Conservation (phyloP, 495 filamentous ascomycete genomes). For the Extremus antarcticus region DNA sequence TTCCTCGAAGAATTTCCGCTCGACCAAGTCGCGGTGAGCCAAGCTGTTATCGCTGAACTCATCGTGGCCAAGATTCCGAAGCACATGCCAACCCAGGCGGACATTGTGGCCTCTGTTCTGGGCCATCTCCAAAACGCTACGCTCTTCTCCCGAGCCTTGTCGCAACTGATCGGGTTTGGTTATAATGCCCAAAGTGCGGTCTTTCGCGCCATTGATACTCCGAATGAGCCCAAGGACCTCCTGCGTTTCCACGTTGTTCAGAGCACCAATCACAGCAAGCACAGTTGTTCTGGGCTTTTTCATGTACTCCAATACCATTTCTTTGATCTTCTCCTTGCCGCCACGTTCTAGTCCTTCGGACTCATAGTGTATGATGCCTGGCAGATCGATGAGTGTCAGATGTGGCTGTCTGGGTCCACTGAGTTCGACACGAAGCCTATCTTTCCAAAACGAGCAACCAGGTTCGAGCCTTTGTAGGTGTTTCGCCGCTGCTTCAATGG, state of each 20-base stretch:
- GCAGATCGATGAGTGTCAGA: constrained; percentile 19
- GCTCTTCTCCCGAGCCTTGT: constrained; percentile 20
- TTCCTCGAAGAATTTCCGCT: neutral
- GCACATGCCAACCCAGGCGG: constrained; percentile 27
- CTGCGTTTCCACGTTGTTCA: constrained; percentile 22
- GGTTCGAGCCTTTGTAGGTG: neutral
- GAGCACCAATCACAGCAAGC: constrained; percentile 23
- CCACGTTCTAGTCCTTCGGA: constrained; percentile 4
- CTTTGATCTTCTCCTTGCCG: constrained; percentile 17
- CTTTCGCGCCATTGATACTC: constrained; percentile 8
- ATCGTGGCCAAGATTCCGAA: constrained; percentile 26
- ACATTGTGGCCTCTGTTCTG: constrained; percentile 14
- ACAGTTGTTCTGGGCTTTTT: constrained; percentile 19
- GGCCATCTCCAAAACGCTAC: constrained; percentile 17
- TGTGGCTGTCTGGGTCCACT: constrained; percentile 7
- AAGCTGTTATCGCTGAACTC: constrained; percentile 16
- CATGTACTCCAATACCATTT: constrained; percentile 20
- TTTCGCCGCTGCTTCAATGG: neutral
- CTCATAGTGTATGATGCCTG: constrained; percentile 16
- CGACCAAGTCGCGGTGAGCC: neutral
- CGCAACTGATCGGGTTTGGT: constrained; percentile 27
- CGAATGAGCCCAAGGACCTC: constrained; percentile 9
- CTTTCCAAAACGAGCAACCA: constrained; percentile 11
- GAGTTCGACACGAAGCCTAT: constrained; percentile 10
- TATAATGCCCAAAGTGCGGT: constrained; percentile 28